Percentiles rank a stretch among this genome's conserved stretches.
phyloP scores from a whole-genome alignment of 108 stramenopile species.

The Pseudonitzschia multistriata region DNA sequence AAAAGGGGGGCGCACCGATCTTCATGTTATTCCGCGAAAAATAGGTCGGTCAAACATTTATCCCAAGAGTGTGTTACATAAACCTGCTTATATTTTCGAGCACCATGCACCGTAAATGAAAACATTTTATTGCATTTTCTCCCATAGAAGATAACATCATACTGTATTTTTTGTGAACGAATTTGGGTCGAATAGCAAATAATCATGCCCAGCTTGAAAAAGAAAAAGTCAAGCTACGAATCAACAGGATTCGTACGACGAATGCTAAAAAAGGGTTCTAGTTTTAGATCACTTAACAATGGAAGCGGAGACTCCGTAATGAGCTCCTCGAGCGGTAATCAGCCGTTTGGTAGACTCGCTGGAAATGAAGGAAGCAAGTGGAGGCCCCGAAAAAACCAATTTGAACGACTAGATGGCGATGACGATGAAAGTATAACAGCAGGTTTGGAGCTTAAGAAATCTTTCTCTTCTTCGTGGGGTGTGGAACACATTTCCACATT shows the following conservation, averaged over 20 bases:
- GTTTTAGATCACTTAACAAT: slow-evolving; percentile 11
- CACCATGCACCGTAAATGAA: no score
- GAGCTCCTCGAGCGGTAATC: not conserved
- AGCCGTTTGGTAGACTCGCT: not conserved
- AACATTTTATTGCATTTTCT: no score
- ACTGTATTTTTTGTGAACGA: not conserved
- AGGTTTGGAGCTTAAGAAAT: not conserved
- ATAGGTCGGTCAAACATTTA: no score
- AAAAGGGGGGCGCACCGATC: not conserved
- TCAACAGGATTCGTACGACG: slow-evolving; percentile 27
- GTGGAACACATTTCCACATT: not conserved
- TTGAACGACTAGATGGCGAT: slow-evolving; percentile 24
- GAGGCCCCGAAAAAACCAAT: slow-evolving; percentile 33
- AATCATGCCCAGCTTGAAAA: not conserved
- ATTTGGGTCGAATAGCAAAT: not conserved
- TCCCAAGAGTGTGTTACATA: no score
- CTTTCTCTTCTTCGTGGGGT: slow-evolving; percentile 3
- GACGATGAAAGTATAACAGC: slow-evolving; percentile 15
- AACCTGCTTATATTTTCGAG: no score
- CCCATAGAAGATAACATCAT: no score
- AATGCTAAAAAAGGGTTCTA: slow-evolving; percentile 12
- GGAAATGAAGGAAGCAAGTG: slow-evolving; percentile 20
- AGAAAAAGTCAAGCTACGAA: slow-evolving; percentile 30
- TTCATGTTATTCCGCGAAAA: not conserved
- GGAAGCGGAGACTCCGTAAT: not conserved